Base-by-base conservation (phyloP, 768 basidiomycete species). In the Phaeotremella skinneri region DNA sequence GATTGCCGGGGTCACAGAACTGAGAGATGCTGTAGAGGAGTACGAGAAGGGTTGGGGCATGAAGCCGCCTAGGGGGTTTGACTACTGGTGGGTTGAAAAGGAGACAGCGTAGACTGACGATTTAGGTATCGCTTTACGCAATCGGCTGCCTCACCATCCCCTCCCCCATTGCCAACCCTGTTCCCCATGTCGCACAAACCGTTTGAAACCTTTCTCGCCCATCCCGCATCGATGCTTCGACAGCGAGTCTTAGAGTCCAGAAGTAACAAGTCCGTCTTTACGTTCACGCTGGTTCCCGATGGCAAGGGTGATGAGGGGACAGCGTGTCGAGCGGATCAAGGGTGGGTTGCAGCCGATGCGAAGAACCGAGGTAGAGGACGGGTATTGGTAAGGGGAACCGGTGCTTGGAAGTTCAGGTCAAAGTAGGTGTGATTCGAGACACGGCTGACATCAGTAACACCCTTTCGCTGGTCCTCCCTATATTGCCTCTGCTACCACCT, bases 91-190 rank as follows among this genome's bases (percentile, higher is more conserved):
- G 23, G 65, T 59, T 16, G 34, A 50, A 6, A 32, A 17, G 5
- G 37, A 9, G n/a, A 9, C 9, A 39, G 23, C 3, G 25, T 20
- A 52, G 26, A 57, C 13, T 3, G 14, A n/a, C 5, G 48, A 13
- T n/a, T n/a, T 41, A 68, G 67, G 67, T 69, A 59, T 52, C 30
- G 50, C 23, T 69, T 71, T 58, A 71, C 66, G 6, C 69, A 66
- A 37, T 30, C 21, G 2, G 43, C 21, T 13, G 31, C 54, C 14
- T 47, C 54, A 3, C 23, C 26, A 39, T 66, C 66, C 3, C 51
- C 63, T 21, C 52, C 58, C 3, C 58, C 66, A 3, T 37, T 59
- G 5, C 50, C 69, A 0, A 57, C 64, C 1, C 49, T 71, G 4
- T 47, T 60, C 3, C 64, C 66, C 2, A 42, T 58, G 5, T 61